A percentile compares a stretch with the other conserved stretches of the same genome.
Evolutionary conservation across 208 protist species (phyloP).

Genomic region (Trypanosoma caninum): DNA sequence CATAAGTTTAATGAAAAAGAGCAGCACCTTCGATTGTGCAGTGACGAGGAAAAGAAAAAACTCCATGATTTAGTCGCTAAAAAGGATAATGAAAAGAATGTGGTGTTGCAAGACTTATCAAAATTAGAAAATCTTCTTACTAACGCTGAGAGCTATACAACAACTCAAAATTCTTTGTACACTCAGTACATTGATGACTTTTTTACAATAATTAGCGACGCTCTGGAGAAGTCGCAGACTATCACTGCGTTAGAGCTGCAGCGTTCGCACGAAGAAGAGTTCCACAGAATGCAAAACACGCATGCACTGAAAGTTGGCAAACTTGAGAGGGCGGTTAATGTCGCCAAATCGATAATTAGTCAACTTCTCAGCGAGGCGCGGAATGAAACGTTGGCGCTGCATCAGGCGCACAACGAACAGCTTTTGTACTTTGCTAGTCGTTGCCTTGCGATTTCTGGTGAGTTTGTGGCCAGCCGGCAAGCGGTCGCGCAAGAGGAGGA

Average conservation of each 20-base stretch:
- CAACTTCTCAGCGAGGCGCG: constrained; percentile 15
- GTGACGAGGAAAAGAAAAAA: neutral
- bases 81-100: neutral
- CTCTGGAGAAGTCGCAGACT: neutral
- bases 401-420: constrained; percentile 3
- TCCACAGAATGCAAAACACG: constrained; percentile 7
- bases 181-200: neutral
- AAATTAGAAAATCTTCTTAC: neutral
- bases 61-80: neutral
- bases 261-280: neutral
- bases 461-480: constrained; percentile 1
- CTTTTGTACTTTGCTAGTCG: neutral
- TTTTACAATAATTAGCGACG: too few species aligned
- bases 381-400: neutral
- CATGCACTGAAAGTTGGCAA: neutral
- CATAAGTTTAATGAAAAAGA: neutral
- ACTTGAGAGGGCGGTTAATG: constrained; percentile 7
- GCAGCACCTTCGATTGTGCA: neutral
- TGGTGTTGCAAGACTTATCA: neutral
- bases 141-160: neutral
- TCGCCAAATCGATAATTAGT: neutral
- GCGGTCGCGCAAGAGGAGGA: neutral
- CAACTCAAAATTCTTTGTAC: neutral
- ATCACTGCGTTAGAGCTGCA: neutral
- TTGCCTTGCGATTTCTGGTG: neutral